Evolutionary conservation across 768 basidiomycete genomes (phyloP), one percentile per base, ranked within the genome.

Genomic region (Boletellus sp.): DNA sequence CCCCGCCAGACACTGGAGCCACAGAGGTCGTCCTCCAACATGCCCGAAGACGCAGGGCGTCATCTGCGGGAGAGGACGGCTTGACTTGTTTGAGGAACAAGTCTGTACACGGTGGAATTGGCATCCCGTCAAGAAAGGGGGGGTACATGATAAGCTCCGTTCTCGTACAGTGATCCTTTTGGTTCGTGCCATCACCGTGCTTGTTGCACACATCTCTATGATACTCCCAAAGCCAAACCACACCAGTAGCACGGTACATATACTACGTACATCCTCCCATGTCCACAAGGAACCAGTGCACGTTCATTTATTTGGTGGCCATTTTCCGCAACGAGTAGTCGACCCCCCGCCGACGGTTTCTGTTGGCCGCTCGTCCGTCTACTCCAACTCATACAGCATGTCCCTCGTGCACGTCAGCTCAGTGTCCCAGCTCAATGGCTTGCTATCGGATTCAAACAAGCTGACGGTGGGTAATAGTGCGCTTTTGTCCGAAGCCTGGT

Each of bases 321-420:
- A 36, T 12, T 36, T 34, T 46, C 56, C 36, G 46, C 15, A 40
- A 46, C 10, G 12, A 31, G 55, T 4, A 36, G 4, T 37, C n/a
- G 16, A 37, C 55, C 46, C 46, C 10, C 11, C n/a, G n/a, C n/a
- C n/a, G n/a, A n/a, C n/a, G n/a, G n/a, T n/a, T n/a, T n/a, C n/a
- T n/a, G n/a, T n/a, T n/a, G n/a, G n/a, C n/a, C n/a, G n/a, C n/a
- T n/a, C n/a, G n/a, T n/a, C n/a, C n/a, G n/a, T n/a, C n/a, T n/a
- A n/a, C n/a, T n/a, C n/a, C n/a, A n/a, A n/a, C n/a, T n/a, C n/a
- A n/a, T n/a, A n/a, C 40, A 47, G 33, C 39, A 83, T 83, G 83
- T 66, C 85, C 17, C 78, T 86, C 49, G 81, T 77, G 5, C 80
- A 87, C 59, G 58, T 90, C 19, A 72, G 71, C 10, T 86, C 85